A percentile compares a stretch with the other conserved stretches of the same genome.
Conservation (phyloP, 2,329 filamentous ascomycete species). For the Fusarium hostae region DNA sequence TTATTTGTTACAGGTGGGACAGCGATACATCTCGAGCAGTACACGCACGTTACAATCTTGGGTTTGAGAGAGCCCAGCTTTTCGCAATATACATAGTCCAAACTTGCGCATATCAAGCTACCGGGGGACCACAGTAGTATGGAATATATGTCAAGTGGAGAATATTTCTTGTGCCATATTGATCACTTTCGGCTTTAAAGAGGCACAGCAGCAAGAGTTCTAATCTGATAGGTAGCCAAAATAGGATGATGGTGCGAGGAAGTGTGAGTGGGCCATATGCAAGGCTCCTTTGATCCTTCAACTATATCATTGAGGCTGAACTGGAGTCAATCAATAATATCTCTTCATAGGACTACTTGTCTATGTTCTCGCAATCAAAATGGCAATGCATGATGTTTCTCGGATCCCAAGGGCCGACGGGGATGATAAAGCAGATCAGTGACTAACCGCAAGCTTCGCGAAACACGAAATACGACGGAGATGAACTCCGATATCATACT, state of each 20-base stretch:
- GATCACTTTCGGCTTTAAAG: too few relatives aligned
- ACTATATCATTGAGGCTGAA: constrained; percentile 2
- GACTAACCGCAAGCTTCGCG: neutral
- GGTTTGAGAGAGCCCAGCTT: neutral
- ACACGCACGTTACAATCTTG: neutral
- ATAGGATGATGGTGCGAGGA: constrained; percentile 19
- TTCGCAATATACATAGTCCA: constrained; percentile 4
- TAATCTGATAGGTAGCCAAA: neutral
- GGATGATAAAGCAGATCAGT: neutral
- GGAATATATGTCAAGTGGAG: neutral
- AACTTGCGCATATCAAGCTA: neutral
- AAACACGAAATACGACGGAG: constrained; percentile 9
- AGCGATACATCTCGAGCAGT: neutral
- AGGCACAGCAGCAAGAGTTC: neutral
- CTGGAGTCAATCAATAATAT: neutral
- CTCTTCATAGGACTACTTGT: neutral
- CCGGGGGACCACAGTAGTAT: neutral
- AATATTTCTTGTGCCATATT: neutral
- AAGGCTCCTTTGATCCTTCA: constrained; percentile 9
- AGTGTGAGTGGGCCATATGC: constrained; percentile 14
- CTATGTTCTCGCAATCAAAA: neutral
- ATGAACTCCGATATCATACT: neutral
- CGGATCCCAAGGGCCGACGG: constrained; percentile 1
- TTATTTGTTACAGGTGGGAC: constrained; percentile 7
- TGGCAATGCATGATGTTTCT: neutral